Evolutionary conservation across 257 asterid species (phyloP), one percentile per base, ranked within the genome.

Genomic region (Solanum neorickii): DNA sequence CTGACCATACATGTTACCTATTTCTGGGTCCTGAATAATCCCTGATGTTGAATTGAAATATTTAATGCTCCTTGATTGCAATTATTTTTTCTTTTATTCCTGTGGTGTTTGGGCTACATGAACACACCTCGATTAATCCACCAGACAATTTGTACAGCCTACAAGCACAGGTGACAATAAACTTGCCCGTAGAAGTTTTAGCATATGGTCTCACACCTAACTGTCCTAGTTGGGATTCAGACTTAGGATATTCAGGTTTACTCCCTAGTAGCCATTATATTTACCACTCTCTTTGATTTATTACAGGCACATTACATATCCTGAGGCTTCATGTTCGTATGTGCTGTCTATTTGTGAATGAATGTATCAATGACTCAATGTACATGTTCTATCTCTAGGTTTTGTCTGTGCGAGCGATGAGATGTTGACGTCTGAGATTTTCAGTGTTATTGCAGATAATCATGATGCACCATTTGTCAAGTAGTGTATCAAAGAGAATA

Each of bases 401-500:
- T 86, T 73, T 29, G 82, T 65, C 4, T 33, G 39, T 73, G 46
- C 27, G 8, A 33, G 46, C 3, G 4, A 73, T 74, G 44, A 46
- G 83, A 86, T 90, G 44, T 83, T 86, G 66, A 59, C 86, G 60
- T 25, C 82, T 78, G 75, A 2, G 33, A 65, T 46, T 87, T 72
- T 46, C 65, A 42, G 68, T 80, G 68, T 80, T 35, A 86, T 88
- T 92, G 91, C 94, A 93, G 94, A 89, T 83, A 87, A 60, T 25
- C 82, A 87, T 72, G 86, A 94, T 91, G 95, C 92, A 41, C 87
- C 91, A 87, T 85, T 73, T 87, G 85, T 69, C 88, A 82, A 89
- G 91, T 77, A 90, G 89, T 89, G 89, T 87, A 70, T 88, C 91
- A 44, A 93, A 91, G 89, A 91, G 90, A 88, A 87, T 87, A 68